Evolutionary conservation across 495 filamentous ascomycete species (phyloP), one percentile per base, ranked within the genome.

Genomic region (Melanomma pulvis-pyrius): DNA sequence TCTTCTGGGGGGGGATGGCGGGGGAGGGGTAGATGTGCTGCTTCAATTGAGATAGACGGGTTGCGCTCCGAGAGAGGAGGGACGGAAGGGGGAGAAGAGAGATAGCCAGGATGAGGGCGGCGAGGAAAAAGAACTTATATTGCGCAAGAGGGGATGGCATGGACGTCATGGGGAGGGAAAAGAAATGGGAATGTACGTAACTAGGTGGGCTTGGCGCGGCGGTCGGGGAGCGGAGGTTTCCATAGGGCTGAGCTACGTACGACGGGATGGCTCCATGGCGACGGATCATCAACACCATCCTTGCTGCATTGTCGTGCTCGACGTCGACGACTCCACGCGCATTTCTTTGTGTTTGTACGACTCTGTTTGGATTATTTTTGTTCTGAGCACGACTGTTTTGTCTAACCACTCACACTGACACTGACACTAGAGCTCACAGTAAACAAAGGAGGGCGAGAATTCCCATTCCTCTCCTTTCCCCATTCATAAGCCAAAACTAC

Each of bases 101-200:
- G 74, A 79, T 59, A 51, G 82, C 82, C 78, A 85, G 79, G 60
- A 83, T 74, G 70, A 82, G 57, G 74, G 80, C 76, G 72, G 79
- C 82, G 74, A 71, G 30, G 44, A 70, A 46, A 15, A 67, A 34
- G 65, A 22, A 50, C 12, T 19, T 49, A 15, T 4, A 57, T 57
- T 29, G 53, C 29, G 32, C 7, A 15, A 34, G 19, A 24, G 2
- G 30, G 30, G 34, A n/a, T 24, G 34, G 53, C 53, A 57, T 57
- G 4, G 53, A 34, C 28, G 53, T 19, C 12, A 57, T 34, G 30
- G 32, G 8, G 46, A 19, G n/a, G 9, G 48, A 28, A 28, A 25
- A 19, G n/a, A 6, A 50, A 39, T 49, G 22, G 58, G 8, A 9
- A 25, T 30, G 59, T 22, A 61, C 21, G 21, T 50, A 50, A 50